Evolutionary conservation across 2,329 filamentous ascomycete genomes (phyloP), one percentile per base, ranked within the genome.

Genomic region (Acrodontium crateriforme): DNA sequence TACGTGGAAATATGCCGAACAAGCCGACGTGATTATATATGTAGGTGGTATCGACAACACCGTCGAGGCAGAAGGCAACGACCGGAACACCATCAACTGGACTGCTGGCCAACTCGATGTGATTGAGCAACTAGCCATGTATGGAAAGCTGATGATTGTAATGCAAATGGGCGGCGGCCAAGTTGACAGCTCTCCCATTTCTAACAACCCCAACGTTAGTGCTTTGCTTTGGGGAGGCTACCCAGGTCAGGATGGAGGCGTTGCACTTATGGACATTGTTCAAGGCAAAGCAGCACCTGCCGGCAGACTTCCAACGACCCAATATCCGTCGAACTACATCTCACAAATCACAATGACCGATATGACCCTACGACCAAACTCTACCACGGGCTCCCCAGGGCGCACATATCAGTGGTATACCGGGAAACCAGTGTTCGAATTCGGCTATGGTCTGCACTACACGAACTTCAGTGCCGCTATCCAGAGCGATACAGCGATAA

Each of bases 331-430:
- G 3, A 50, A 46, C 0, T 56, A 62, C 30, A 55, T 59, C 17
- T 26, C 36, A 13, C 29, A 40, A 20, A 29, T 43, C 18, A 26
- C 25, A 19, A 29, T 35, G 28, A 34, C 32, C 11, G 36, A 41
- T 16, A 29, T 34, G 54, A 46, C 37, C n/a, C 43, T 61, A 8
- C 48, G 57, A 3, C 58, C 58, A 0, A 49, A 45, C 12, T 46
- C 41, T 1, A 36, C 34, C 7, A 37, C 34, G 6, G 44, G 45
- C 2, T 62, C 55, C 23, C 58, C 57, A 0, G 59, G 59, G 0
- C 50, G 58, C 14, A 62, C 59, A 0, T 62, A 62, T 31, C 55
- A 55, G 32, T 62, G 58, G 58, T 60, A 59, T 34, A 36, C 27
- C 5, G 52, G 51, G 3, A 41, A 42, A 7, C 44, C 57, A 0